A percentile compares a stretch with the other conserved stretches of the same genome.
These are phyloP conservation scores for Ophiostoma australiae DNA, from an alignment of 2,329 filamentous ascomycete species.

Conservation along the genomic window DNA sequence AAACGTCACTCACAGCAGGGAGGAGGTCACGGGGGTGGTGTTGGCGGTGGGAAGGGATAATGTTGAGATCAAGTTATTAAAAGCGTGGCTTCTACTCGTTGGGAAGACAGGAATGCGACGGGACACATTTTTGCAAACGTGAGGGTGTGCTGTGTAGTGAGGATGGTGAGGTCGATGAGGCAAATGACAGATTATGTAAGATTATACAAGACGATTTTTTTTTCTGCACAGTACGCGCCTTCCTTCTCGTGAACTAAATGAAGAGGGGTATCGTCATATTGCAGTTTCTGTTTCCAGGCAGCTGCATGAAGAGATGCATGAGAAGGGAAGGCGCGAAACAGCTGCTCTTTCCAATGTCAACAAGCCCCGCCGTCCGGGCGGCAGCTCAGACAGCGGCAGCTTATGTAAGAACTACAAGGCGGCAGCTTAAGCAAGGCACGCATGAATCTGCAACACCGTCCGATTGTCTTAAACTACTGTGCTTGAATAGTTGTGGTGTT, in stretches of 20 bases:
- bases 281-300: not conserved
- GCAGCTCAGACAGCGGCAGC: not conserved
- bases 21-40: constrained; percentile 3
- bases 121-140: not conserved
- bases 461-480: not conserved
- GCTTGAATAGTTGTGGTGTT: not conserved
- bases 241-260: not conserved
- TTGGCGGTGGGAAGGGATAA: not conserved
- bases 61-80: not conserved
- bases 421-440: not conserved
- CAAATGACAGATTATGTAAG: not conserved
- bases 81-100: not conserved
- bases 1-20: not conserved
- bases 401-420: not conserved
- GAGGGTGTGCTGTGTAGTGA: not conserved
- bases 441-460: not conserved
- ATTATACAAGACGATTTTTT: not conserved
- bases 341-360: constrained; percentile 8
- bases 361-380: not conserved
- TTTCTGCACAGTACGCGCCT: not conserved
- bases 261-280: not conserved
- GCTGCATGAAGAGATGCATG: not conserved
- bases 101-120: not conserved
- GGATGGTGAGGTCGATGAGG: not conserved
- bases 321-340: constrained; percentile 10